These are phyloP conservation scores for Gossypium lobatum DNA, from an alignment of 441 rosid species.

Conservation along the genomic window DNA sequence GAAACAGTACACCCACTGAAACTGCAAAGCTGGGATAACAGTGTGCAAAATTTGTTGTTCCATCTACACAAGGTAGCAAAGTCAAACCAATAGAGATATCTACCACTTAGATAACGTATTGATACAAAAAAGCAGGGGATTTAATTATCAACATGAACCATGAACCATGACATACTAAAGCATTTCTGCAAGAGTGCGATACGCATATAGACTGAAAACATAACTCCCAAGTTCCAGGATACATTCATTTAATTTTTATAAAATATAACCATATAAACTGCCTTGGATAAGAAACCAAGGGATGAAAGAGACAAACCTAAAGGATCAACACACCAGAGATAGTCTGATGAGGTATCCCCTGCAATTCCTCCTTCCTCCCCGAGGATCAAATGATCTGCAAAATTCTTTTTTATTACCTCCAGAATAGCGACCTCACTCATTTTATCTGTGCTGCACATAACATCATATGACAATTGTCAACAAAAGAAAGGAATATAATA, in stretches of 20 bases:
- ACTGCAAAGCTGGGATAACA: constrained; percentile 97
- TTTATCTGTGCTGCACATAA: constrained; percentile 76
- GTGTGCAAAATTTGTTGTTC: constrained; percentile 95
- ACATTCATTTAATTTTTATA: background rate
- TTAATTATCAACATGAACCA: background rate
- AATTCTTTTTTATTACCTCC: constrained; percentile 68
- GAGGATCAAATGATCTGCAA: constrained; percentile 80
- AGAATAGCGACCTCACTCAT: constrained; percentile 82
- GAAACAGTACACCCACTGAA: constrained; percentile 79
- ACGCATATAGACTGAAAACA: background rate
- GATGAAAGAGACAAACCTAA: constrained; percentile 52
- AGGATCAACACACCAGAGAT: constrained; percentile 97
- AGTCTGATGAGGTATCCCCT: constrained; percentile 75
- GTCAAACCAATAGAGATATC: background rate
- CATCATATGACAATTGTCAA: constrained; percentile 15
- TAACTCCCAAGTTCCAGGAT: background rate
- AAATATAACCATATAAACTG: background rate
- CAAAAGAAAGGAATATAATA: constrained; percentile 4
- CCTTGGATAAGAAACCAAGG: background rate
- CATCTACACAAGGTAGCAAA: constrained; percentile 43
- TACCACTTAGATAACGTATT: background rate
- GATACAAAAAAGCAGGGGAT: background rate
- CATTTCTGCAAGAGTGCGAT: background rate
- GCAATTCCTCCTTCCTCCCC: constrained; percentile 94
- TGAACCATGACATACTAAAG: background rate